Evolutionary conservation across 164 flowering plant species (phyloP).

Genomic region (Magnolia sinica): DNA sequence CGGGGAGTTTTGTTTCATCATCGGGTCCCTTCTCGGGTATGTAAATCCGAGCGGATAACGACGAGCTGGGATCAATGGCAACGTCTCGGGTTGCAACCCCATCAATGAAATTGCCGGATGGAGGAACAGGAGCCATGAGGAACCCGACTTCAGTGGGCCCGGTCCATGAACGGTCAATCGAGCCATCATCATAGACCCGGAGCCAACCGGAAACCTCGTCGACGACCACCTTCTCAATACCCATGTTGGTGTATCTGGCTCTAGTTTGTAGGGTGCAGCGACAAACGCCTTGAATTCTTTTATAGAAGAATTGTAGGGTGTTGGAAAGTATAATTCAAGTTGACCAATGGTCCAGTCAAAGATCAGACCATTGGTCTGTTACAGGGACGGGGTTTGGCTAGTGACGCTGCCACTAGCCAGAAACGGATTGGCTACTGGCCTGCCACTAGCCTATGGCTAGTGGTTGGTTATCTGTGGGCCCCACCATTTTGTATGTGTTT

Average conservation of each 20-base stretch:
- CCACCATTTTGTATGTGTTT: too few species aligned
- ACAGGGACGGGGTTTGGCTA: too few species aligned
- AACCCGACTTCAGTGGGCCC: constrained; percentile 65
- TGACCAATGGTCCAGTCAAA: too few species aligned
- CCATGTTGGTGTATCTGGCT: not conserved
- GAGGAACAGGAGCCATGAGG: constrained; percentile 46
- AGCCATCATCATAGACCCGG: constrained; percentile 51
- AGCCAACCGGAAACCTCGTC: constrained; percentile 77
- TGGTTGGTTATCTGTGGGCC: too few species aligned
- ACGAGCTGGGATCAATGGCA: constrained; percentile 20
- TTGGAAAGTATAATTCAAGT: too few species aligned
- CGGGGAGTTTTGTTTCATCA: constrained; percentile 37
- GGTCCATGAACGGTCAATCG: constrained; percentile 63
- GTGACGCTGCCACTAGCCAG: too few species aligned
- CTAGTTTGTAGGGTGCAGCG: too few species aligned
- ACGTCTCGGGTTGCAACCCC: constrained; percentile 59
- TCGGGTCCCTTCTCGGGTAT: constrained; percentile 33
- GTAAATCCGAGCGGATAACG: constrained; percentile 48
- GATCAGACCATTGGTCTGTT: too few species aligned
- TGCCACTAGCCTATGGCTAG: too few species aligned
- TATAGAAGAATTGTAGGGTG: too few species aligned
- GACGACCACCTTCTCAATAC: constrained; percentile 25
- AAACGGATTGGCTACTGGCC: too few species aligned
- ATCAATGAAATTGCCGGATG: constrained; percentile 44
- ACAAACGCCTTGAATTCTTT: too few species aligned